A percentile compares a stretch with the other conserved stretches of the same genome.
Conservation (phyloP, 805 yeast species). For the Diddensiella caesifluorescens region DNA sequence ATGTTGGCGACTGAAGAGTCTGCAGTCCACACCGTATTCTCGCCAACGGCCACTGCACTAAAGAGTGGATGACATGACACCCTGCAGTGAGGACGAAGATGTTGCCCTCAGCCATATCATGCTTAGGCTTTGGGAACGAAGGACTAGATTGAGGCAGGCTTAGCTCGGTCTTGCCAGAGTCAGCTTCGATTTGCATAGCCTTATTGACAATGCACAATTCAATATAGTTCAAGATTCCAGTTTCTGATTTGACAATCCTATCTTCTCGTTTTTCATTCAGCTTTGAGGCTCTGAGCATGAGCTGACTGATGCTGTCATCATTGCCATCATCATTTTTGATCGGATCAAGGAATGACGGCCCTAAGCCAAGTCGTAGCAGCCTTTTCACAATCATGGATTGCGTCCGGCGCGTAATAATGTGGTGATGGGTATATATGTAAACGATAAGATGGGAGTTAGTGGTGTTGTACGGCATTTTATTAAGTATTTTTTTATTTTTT, state of each 20-base stretch:
- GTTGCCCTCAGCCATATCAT: neutral
- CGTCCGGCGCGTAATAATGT: no score
- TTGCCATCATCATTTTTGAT: conserved; percentile 6
- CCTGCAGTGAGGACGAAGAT: neutral
- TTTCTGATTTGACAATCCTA: conserved; percentile 11
- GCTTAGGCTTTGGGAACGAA: no score
- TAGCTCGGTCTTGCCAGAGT: neutral
- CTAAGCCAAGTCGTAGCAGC: conserved; percentile 22
- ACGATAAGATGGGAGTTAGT: no score
- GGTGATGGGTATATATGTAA: no score
- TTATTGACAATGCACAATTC: conserved; percentile 9
- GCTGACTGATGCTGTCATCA: neutral
- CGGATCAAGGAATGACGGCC: conserved; percentile 22
- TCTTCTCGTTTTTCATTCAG: conserved; percentile 5
- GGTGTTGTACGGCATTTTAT: no score
- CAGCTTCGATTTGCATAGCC: neutral
- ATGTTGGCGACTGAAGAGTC: conserved; percentile 4
- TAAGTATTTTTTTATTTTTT: no score
- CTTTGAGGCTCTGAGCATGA: conserved; percentile 7
- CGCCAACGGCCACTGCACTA: conserved; percentile 10
- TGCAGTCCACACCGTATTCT: conserved; percentile 8
- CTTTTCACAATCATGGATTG: conserved; percentile 24
- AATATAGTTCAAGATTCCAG: conserved; percentile 9
- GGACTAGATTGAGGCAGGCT: neutral
- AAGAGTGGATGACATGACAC: neutral